Evolutionary conservation across 768 basidiomycete genomes (phyloP), one percentile per base, ranked within the genome.

Genomic region (Calocera cornea): DNA sequence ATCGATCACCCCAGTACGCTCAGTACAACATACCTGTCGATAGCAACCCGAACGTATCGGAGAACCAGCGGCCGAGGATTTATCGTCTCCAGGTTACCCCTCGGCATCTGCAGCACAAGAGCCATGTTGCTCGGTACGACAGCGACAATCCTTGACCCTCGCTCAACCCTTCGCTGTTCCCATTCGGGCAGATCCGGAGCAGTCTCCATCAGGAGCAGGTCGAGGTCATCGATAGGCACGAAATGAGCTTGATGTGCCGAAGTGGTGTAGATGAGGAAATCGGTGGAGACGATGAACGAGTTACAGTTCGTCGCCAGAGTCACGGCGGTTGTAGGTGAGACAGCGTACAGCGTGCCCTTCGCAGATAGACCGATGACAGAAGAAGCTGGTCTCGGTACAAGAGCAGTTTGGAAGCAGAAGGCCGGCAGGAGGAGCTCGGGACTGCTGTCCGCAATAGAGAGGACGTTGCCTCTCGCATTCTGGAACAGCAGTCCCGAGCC

Each of bases 51-150:
- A 1, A 98, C 87, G 3, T 92, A 87, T 67, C 87, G 83, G 80
- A 97, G 85, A 19, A 97, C 94, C 72, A 99, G 77, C 14, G 95
- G 90, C 47, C 97, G 81, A 1, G 97, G 97, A 72, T 89, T 92
- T 65, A 99, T 87, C 0, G 93, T 97, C 79, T 99, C 97, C 69
- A 99, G 74, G 76, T 98, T 98, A 0, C 97, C 97, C 70, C 97
- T 80, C 0, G 95, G 97, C 95, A 98, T 98, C 77, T 99, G 97
- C 11, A 99, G 78, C 0, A 98, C 90, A 36, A 99, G 76, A 71
- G 83, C 87, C 91, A 95, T 97, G 8, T 85, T 78, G 68, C 87
- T 92, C 0, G 94, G 88, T 0, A 97, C 87, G 14, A 88, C 89
- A 0, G 88, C 86, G 2, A 98, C 93, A 36, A 97, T 94, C 68